Evolutionary conservation across 73 alveolate genomes (phyloP), one percentile per base, ranked within the genome.

Genomic region (Symbiodinium natans): DNA sequence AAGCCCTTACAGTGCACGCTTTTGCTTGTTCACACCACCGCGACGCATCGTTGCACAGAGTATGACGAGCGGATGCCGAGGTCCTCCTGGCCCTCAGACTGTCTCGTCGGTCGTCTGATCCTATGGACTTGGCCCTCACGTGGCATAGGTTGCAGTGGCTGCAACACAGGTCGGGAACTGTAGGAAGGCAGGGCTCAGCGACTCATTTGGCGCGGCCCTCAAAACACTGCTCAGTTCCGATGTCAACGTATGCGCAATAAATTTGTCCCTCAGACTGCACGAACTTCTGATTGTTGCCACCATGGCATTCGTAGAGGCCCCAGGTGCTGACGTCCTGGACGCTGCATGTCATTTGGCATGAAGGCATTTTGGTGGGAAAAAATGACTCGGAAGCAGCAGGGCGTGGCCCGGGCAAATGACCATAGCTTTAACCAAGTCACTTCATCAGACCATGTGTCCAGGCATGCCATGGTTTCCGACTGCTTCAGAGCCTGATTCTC

Each of bases 251-350:
- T 41, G 97, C 77, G 54, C 97, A 90, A 42, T 29, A 63, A 68
- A 34, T 46, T 68, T 40, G 95, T 29, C 86, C 95, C 86, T 88
- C 75, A 43, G 73, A 46, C 86, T 75, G 87, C 34, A 68, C 82
- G 48, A 92, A 92, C 52, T 71, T 77, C 43, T 92, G 98, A 46
- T 92, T 92, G 84, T 92, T 88, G n/a, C 98, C 98, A 15, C 59
- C 63, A 43, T 92, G 98, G 92, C 98, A 92, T 29, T 92, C 98
- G 77, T 90, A 90, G 97, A 90, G 97, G 4, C 97, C 97, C 97
- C 97, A 90, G 88, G 97, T 90, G 97, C 41, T 90, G 80, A 90
- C 88, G 48, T 90, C 97, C 97, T 88, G 29, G 38, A 36, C 15
- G 10, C 93, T 3, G 73, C 48, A 7, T 5, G 40, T 17, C 15